Evolutionary conservation across 2,329 filamentous ascomycete species (phyloP).

Genomic region (Leptographium radiaticola): DNA sequence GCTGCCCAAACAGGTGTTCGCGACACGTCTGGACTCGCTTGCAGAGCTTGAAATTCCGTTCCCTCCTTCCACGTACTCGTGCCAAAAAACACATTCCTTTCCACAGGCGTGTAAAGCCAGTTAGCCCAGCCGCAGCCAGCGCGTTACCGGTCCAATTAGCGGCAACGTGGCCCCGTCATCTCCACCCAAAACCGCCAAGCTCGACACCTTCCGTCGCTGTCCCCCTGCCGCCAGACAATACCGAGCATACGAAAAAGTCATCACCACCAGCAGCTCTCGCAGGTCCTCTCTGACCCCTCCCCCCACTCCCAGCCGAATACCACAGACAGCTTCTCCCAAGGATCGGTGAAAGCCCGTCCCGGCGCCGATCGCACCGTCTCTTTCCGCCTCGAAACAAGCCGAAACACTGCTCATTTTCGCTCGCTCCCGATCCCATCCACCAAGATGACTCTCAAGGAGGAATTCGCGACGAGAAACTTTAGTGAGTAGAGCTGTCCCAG

Average conservation of each 20-base stretch:
- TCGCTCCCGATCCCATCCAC: neutral
- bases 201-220: neutral
- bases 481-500: conserved; percentile 29
- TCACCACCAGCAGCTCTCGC: neutral
- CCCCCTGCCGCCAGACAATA: neutral
- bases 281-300: neutral
- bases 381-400: neutral
- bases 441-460: conserved; percentile 46
- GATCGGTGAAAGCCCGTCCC: neutral
- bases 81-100: neutral
- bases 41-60: too few species aligned
- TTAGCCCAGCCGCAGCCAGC: conserved; percentile 1
- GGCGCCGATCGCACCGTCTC: neutral
- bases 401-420: neutral
- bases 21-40: too few species aligned
- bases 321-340: neutral
- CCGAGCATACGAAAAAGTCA: neutral
- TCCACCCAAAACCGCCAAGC: conserved; percentile 1
- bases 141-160: neutral
- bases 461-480: conserved; percentile 62
- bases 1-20: too few species aligned
- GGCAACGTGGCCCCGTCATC: neutral
- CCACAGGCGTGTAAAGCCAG: neutral
- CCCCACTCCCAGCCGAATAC: neutral
- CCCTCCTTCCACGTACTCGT: neutral